Conservation (phyloP, 768 basidiomycete species). For the Pleurotus tuoliensis region DNA sequence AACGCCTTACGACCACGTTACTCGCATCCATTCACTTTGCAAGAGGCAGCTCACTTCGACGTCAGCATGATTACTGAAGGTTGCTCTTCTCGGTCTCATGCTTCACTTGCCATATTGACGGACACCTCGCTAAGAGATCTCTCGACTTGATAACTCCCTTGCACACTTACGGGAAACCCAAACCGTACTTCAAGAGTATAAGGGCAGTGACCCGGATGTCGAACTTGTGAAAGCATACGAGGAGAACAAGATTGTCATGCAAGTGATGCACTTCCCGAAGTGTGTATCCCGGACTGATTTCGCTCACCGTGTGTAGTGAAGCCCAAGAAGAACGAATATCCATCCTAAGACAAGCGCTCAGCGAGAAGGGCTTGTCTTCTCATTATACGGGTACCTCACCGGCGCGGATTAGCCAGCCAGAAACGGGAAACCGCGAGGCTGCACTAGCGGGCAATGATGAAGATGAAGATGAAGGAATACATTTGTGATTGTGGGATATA, state of each 20-base stretch:
- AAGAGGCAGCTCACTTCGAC: slow-evolving; percentile 61
- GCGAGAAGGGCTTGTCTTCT: slow-evolving; percentile 49
- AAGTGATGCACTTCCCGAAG: slow-evolving; percentile 16
- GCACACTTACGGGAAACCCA: slow-evolving; percentile 62
- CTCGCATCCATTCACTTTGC: slow-evolving; percentile 70
- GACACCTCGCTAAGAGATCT: slow-evolving; percentile 51
- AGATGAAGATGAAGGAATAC: slow-evolving; percentile 6
- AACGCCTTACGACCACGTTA: slow-evolving; percentile 60
- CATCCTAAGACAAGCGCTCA: slow-evolving; percentile 63
- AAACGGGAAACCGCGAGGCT: neutral
- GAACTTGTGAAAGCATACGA: slow-evolving; percentile 58
- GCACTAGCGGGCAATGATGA: neutral
- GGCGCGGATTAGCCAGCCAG: neutral
- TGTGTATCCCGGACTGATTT: neutral
- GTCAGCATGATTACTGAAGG: slow-evolving; percentile 70
- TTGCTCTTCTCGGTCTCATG: slow-evolving; percentile 18
- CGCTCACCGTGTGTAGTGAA: slow-evolving; percentile 36
- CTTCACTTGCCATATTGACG: slow-evolving; percentile 3
- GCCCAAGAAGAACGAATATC: slow-evolving; percentile 76
- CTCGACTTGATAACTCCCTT: slow-evolving; percentile 71
- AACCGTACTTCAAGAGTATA: slow-evolving; percentile 42
- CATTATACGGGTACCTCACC: no score
- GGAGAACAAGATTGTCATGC: slow-evolving; percentile 78
- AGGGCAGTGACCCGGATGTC: slow-evolving; percentile 37
- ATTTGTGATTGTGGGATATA: neutral